Conservation (phyloP, 441 rosid genomes). For the Populus hybrid region DNA sequence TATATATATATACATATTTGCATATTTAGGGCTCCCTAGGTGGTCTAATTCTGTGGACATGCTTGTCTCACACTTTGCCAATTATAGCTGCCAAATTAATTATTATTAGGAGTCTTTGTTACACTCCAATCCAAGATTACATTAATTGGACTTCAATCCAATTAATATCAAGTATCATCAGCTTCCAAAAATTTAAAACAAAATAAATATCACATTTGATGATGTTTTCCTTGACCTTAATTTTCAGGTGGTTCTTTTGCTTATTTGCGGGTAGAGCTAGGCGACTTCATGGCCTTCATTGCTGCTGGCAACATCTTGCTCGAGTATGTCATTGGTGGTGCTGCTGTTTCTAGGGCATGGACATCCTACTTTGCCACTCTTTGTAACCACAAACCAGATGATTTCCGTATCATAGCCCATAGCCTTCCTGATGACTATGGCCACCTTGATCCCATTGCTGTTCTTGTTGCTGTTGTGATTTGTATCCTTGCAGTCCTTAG, state of each 20-base stretch:
- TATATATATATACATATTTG: not conserved
- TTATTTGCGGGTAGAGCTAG: conserved; percentile 75
- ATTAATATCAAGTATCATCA: no score
- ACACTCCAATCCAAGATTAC: no score
- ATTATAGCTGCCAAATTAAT: no score
- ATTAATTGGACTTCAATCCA: no score
- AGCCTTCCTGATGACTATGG: conserved; percentile 46
- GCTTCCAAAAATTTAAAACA: no score
- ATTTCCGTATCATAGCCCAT: conserved; percentile 52
- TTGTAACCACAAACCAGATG: conserved; percentile 53
- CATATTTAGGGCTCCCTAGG: no score
- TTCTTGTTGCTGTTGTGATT: conserved; percentile 35
- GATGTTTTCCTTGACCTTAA: conserved; percentile 2
- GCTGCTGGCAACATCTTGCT: conserved; percentile 81
- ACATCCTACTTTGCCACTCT: conserved; percentile 87
- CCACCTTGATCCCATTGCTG: conserved; percentile 77
- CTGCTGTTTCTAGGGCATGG: conserved; percentile 86
- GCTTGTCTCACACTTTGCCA: no score
- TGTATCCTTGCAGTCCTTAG: conserved; percentile 61
- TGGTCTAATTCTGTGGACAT: no score
- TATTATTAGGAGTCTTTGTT: no score
- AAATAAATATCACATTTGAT: no score
- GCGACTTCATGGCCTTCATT: conserved; percentile 79
- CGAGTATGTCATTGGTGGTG: conserved; percentile 66
- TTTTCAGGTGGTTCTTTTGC: conserved; percentile 81